Conservation (phyloP, 306 rosid genomes). For the Glycyrrhiza uralensis region DNA sequence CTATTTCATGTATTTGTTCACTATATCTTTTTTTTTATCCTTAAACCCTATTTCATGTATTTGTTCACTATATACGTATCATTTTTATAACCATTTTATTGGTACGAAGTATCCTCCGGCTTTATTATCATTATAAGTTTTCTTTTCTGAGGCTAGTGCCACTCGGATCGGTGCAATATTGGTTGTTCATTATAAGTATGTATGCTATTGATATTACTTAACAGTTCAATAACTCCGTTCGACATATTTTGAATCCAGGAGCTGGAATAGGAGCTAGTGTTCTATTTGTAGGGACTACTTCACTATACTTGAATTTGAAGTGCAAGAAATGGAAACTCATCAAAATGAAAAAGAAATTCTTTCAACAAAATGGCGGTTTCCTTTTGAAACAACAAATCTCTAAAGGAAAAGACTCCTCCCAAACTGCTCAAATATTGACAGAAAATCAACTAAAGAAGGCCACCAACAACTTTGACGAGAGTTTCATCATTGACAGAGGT, state of each 20-base stretch:
- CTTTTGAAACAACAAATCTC: constrained; percentile 26
- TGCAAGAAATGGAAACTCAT: constrained; percentile 24
- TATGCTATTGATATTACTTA: too few relatives aligned
- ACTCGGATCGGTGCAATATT: too few relatives aligned
- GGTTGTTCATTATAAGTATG: too few relatives aligned
- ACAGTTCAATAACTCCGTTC: background rate
- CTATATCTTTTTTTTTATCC: background rate
- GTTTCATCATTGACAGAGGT: constrained; percentile 32
- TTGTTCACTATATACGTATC: background rate
- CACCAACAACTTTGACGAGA: constrained; percentile 33
- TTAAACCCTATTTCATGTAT: background rate
- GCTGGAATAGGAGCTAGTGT: background rate
- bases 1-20: background rate
- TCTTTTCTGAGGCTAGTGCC: too few relatives aligned
- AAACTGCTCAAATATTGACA: constrained; percentile 16
- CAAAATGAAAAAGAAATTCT: constrained; percentile 28
- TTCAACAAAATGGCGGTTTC: constrained; percentile 35
- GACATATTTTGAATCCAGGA: constrained; percentile 18
- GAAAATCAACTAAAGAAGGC: constrained; percentile 34
- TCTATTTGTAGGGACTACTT: background rate
- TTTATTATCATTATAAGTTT: too few relatives aligned
- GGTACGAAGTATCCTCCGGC: too few relatives aligned
- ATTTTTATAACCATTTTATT: too few relatives aligned
- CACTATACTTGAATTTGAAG: constrained; percentile 2
- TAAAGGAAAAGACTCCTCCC: background rate